Base-by-base conservation (phyloP, 371 early-diverging fungal genomes). In the Saksenaea oblongispora region DNA sequence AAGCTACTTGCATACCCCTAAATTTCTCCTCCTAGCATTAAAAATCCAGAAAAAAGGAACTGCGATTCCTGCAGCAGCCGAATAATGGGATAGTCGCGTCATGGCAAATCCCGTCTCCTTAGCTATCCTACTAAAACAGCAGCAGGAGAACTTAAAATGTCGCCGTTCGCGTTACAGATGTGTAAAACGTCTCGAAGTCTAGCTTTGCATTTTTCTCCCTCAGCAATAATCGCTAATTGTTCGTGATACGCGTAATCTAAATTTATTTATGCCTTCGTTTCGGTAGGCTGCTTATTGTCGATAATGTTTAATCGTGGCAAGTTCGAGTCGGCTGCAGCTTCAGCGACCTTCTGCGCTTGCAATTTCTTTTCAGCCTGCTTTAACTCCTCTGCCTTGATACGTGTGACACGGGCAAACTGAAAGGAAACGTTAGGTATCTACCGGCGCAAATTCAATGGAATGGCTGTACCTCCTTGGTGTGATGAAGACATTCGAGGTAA, bases 401-500 rank as follows among this genome's bases (percentile, higher is more conserved):
- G 78, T 58, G 83, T 80, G 53, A 82, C 78, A 69, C 85, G 87
- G 64, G 82, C 76, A 73, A 82, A 77, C 85, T 85, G 73, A 37
- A 8, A 26, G 53, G 14, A 39, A 56, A 35, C 5, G 31, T 22
- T 26, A 58, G 9, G 14, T 54, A 8, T 41, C 4, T 18, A 28
- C 54, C 42, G 35, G 18, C n/a, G 13, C 56, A 24, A 54, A 27
- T 57, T 28, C 10, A 56, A 36, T 41, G 56, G 15, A 39, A 18
- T 55, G 37, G 57, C 62, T 22, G 31, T 73, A 88, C 90, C 86
- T 92, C 93, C 70, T 93, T 93, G 72, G 87, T 89, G 71, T 90
- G 91, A 67, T 91, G 91, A 58, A 93, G 84, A 71, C 93, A 93
- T 80, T 93, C 93, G 26, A 89, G 73, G 69, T 93, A 93, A 70